Evolutionary conservation across 345 rosid genomes (phyloP).

Genomic region (Abelmoschus esculentus): DNA sequence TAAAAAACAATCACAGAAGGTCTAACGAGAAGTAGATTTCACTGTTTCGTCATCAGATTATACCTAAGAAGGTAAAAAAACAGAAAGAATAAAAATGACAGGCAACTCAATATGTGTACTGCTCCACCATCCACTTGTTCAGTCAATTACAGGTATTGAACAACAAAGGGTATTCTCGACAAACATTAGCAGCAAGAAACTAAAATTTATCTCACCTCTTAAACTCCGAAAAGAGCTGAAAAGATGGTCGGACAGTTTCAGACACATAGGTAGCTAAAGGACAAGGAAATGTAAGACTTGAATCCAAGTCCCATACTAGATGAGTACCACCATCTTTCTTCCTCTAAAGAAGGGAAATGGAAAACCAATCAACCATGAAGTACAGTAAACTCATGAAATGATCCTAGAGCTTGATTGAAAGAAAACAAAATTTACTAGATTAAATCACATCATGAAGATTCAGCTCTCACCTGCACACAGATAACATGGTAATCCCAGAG

Average conservation of each 20-base stretch:
- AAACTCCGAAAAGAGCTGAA: conserved; percentile 68
- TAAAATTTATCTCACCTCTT: conserved; percentile 64
- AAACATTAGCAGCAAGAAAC: background rate
- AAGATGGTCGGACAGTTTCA: conserved; percentile 62
- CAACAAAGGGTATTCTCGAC: background rate
- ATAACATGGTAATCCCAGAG: conserved; percentile 90
- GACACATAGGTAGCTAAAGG: conserved; percentile 48
- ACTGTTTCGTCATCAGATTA: background rate
- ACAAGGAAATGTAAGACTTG: conserved; percentile 73
- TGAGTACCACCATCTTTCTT: conserved; percentile 37
- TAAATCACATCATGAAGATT: background rate
- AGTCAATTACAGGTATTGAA: background rate
- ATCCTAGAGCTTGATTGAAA: background rate
- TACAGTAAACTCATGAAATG: background rate
- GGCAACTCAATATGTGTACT: background rate
- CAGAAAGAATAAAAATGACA: background rate
- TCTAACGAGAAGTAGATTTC: background rate
- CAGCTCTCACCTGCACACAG: conserved; percentile 58
- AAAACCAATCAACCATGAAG: conserved; percentile 4
- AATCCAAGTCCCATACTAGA: conserved; percentile 85
- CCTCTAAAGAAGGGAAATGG: conserved; percentile 24
- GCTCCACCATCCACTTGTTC: no score
- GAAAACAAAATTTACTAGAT: background rate
- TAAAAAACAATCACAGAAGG: background rate
- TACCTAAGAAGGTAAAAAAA: background rate